Evolutionary conservation across 2,329 filamentous ascomycete species (phyloP).

Genomic region (Penicillium glabrum): DNA sequence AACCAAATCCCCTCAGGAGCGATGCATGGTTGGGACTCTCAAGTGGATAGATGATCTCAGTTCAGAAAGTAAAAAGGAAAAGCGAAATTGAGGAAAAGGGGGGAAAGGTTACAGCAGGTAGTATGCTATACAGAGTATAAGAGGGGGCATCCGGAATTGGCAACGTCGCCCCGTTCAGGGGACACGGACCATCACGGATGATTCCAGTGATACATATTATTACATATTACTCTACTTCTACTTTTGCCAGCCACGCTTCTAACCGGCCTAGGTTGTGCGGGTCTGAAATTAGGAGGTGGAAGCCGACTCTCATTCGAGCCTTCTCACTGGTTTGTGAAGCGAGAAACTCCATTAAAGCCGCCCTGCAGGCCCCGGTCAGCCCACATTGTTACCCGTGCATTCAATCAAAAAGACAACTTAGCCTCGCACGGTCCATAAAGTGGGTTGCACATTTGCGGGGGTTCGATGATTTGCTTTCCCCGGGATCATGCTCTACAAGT

Average conservation of each 20-base stretch:
- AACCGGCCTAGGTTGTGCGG: background rate
- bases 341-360: conserved; percentile 9
- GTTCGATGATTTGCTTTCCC: background rate
- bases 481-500: background rate
- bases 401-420: background rate
- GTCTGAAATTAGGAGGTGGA: conserved; percentile 1
- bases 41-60: conserved; percentile 5
- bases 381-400: background rate
- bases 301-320: conserved; percentile 15
- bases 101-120: conserved; percentile 13
- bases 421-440: conserved; percentile 16
- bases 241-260: background rate
- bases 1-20: conserved; percentile 29
- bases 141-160: conserved; percentile 21
- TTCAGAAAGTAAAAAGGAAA: background rate
- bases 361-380: conserved; percentile 17
- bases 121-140: background rate
- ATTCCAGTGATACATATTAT: background rate
- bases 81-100: background rate
- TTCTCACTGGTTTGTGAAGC: conserved; percentile 13
- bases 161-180: conserved; percentile 26
- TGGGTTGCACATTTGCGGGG: conserved; percentile 15
- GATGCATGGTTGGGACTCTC: conserved; percentile 19
- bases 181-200: conserved; percentile 22
- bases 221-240: background rate